Evolutionary conservation across 306 rosid genomes (phyloP), one percentile per base, ranked within the genome.

Genomic region (Astragalus glycyphyllos): DNA sequence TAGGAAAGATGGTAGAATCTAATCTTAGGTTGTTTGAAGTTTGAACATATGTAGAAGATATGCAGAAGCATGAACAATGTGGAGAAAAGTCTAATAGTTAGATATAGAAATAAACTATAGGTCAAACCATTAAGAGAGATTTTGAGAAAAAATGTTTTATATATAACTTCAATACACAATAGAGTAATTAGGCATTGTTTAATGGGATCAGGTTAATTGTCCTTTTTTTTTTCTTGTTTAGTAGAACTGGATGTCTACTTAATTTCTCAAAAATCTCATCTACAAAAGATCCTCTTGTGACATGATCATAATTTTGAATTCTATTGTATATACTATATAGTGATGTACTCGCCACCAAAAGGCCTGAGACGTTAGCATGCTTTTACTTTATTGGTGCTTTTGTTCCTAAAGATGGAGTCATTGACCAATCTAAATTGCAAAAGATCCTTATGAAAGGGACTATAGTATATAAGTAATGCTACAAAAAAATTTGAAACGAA

Each of bases 401-500:
- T 15, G 62, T 45, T 26, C 31, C 31, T 26, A 26, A 26, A 26
- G 31, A 26, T 26, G 31, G 31, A 26, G 31, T 26, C 31, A 35
- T 71, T n/a, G 38, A 9, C 29, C 32, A 34, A 7, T 44, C n/a
- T 63, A 51, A 63, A 62, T 60, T 17, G 32, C 61, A 14, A 40
- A 56, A 50, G 17, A 53, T 68, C 53, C 57, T 29, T 66, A 16
- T 54, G 34, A 41, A 6, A 45, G 38, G 41, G 41, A 38, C 17
- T 72, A 40, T 10, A n/a, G 37, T 35, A 44, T 15, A 73, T 53
- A 58, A 14, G 13, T 41, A 17, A 29, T 26, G 53, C 4, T 34
- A 57, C n/a, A 16, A 12, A 29, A 46, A 0, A 8, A 38, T 57
- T 47, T 71, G 59, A 73, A 50, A 45, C 47, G 34, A 62, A 68